Base-by-base conservation (phyloP, 2,329 filamentous ascomycete genomes). In the Clarireedia homoeocarpa region DNA sequence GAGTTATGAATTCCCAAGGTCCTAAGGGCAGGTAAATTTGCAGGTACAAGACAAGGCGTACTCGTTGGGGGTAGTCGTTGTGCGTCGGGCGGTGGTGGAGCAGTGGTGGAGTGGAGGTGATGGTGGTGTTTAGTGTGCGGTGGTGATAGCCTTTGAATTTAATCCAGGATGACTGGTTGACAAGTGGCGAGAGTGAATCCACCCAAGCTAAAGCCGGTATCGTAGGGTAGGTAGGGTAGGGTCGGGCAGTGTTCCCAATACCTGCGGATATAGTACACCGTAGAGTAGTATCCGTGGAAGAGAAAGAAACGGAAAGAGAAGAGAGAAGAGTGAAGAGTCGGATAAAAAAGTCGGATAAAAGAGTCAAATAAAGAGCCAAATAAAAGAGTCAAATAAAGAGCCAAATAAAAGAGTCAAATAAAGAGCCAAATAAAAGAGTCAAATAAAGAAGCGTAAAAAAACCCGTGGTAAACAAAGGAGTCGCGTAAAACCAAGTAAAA, bases 121-220 rank as follows among this genome's bases (percentile, higher is more conserved):
- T 23, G 34, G 30, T 20, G 24, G n/a, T n/a, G n/a, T n/a, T 30
- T 38, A 36, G 20, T 30, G 4, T 26, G 27, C 10, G 12, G 42
- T 30, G 23, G 45, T 36, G 56, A 53, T 48, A 50, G 36, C 40
- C 51, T 56, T 47, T 44, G 39, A 27, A 27, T 30, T 42, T 47
- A 48, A 40, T 45, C 26, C 49, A 48, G 46, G 49, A 49, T 55
- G 39, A 55, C 53, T 55, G 53, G 9, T 50, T 50, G 10, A 26
- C 17, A 26, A 45, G 53, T 55, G 53, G 53, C 53, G 48, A 55
- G 53, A 50, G 20, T 42, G 23, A 48, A 54, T 30, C 20, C 23
- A 44, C 45, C 46, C 14, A 40, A 40, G 20, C 30, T 27, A 47
- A 30, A 48, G 30, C 20, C 15, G 44, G 30, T 39, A 40, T 20